Evolutionary conservation across 2,329 filamentous ascomycete genomes (phyloP).

Genomic region (Microdochium bolleyi): DNA sequence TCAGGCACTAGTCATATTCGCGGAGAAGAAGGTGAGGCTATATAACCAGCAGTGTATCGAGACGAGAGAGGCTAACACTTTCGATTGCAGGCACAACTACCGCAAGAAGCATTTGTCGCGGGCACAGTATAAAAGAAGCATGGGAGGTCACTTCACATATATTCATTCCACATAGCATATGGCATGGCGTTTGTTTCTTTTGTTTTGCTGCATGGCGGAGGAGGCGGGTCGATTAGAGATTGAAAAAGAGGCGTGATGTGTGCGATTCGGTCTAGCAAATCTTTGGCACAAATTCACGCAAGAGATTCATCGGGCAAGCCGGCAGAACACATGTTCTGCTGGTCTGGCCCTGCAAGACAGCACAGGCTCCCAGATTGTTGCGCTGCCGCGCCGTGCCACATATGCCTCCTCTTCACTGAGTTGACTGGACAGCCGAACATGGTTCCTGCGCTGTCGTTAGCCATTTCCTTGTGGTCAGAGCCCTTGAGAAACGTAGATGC

Average conservation of each 20-base stretch:
- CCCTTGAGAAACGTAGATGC: too few species aligned
- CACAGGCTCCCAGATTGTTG: too few species aligned
- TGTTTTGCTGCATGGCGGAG: neutral
- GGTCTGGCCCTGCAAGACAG: too few species aligned
- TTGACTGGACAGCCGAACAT: too few species aligned
- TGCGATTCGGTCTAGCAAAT: neutral
- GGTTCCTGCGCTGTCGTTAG: too few species aligned
- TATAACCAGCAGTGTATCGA: too few species aligned
- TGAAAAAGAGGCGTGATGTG: neutral
- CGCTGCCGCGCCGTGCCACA: too few species aligned
- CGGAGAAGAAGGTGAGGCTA: constrained; percentile 60
- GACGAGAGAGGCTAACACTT: constrained; percentile 7
- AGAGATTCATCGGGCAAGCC: too few species aligned
- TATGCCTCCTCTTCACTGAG: too few species aligned
- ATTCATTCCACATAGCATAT: neutral
- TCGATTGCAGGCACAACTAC: constrained; percentile 30
- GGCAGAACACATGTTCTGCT: too few species aligned
- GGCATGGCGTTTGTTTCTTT: neutral
- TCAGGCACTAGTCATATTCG: constrained; percentile 66
- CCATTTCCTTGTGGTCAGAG: too few species aligned
- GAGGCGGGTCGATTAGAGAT: neutral
- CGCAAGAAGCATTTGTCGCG: constrained; percentile 35
- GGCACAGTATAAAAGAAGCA: constrained; percentile 2
- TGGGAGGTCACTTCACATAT: neutral
- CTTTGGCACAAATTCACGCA: too few species aligned